Conservation (phyloP, 352 stramenopile species). For the Pseudoperonospora humuli region DNA sequence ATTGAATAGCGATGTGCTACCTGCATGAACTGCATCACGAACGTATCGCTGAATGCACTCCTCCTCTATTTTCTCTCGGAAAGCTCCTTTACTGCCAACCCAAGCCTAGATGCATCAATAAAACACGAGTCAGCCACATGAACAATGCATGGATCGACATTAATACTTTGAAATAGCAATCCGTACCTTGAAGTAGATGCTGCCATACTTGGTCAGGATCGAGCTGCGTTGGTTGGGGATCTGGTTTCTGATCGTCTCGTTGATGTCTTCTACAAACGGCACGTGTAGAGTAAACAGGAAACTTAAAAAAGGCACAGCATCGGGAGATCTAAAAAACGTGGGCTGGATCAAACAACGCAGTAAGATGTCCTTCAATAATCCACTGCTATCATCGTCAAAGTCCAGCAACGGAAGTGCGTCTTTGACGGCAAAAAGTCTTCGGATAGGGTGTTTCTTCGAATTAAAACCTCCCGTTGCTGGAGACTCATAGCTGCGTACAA, state of each 20-base stretch:
- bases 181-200: constrained; percentile 73
- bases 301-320: constrained; percentile 76
- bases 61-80: constrained; percentile 68
- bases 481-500: constrained; percentile 72
- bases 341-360: constrained; percentile 85
- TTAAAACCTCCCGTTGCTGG: constrained; percentile 41
- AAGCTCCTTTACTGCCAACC: constrained; percentile 46
- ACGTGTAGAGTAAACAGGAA: constrained; percentile 84
- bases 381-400: constrained; percentile 78
- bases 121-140: background rate
- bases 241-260: constrained; percentile 84
- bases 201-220: constrained; percentile 73
- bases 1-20: constrained; percentile 58
- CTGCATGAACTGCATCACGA: constrained; percentile 60
- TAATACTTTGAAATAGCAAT: background rate
- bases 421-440: constrained; percentile 65
- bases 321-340: constrained; percentile 72
- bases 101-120: constrained; percentile 32
- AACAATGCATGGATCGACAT: background rate
- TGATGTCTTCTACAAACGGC: constrained; percentile 79
- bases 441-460: constrained; percentile 63
- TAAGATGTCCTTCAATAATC: constrained; percentile 70
- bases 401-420: constrained; percentile 72
- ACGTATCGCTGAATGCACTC: constrained; percentile 80
- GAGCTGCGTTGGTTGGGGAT: constrained; percentile 77